Percentiles rank a stretch among this genome's conserved stretches.
These are phyloP conservation scores for Clitopilus passeckerianus DNA, from an alignment of 768 basidiomycete species.

Conservation along the genomic window DNA sequence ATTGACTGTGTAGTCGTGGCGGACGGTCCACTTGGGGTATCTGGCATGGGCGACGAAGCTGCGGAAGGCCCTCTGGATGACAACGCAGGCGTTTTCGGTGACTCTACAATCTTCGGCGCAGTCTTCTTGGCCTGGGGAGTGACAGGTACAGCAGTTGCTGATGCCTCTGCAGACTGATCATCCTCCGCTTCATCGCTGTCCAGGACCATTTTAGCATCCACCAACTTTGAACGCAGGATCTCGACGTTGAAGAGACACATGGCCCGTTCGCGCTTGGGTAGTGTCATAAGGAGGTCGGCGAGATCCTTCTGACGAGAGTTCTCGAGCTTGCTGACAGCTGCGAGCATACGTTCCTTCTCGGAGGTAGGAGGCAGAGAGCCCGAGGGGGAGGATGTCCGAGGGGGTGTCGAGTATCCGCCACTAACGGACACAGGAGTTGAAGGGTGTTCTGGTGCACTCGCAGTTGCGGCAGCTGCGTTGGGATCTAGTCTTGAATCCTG, in stretches of 20 bases:
- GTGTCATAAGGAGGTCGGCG: constrained; percentile 76
- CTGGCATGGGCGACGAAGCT: constrained; percentile 63
- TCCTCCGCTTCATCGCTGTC: constrained; percentile 65
- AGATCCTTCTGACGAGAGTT: constrained; percentile 55
- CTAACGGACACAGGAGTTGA: constrained; percentile 80
- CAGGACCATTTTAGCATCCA: constrained; percentile 77
- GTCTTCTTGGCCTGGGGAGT: constrained; percentile 67
- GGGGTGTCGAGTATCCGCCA: constrained; percentile 72
- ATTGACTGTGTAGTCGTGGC: constrained; percentile 47
- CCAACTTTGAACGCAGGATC: constrained; percentile 69
- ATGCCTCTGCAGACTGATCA: constrained; percentile 17
- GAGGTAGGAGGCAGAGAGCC: constrained; percentile 54
- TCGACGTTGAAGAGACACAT: constrained; percentile 90
- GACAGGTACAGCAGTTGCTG: constrained; percentile 24
- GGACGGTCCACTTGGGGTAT: constrained; percentile 42
- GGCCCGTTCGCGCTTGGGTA: constrained; percentile 85
- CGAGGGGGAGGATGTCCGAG: constrained; percentile 79
- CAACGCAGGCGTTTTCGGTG: constrained; percentile 73
- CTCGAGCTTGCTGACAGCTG: constrained; percentile 64
- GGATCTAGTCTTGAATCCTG: constrained; percentile 73
- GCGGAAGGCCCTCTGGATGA: constrained; percentile 73
- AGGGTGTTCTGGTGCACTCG: constrained; percentile 87
- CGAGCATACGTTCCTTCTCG: constrained; percentile 71
- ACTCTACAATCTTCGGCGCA: constrained; percentile 32
- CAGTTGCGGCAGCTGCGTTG: constrained; percentile 62